Conservation (phyloP, 192 early-diverging fungal species). For the Gigaspora rosea region DNA sequence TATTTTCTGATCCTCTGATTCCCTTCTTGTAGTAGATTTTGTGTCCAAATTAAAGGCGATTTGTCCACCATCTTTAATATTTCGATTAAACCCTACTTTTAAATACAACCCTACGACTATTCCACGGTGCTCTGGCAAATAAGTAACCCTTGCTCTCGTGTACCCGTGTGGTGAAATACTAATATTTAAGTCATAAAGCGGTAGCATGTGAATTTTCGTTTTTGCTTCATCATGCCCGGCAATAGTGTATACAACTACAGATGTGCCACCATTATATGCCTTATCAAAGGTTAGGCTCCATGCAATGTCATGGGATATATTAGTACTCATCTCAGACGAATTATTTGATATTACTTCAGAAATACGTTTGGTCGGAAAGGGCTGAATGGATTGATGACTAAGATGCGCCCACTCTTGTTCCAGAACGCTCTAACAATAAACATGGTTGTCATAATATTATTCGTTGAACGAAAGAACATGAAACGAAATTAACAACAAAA, state of each 20-base stretch:
- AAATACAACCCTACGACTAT: constrained; percentile 2
- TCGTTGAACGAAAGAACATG: neutral
- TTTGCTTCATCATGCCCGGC: neutral
- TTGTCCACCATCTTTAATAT: neutral
- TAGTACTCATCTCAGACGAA: neutral
- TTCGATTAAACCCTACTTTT: neutral
- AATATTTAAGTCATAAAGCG: constrained; percentile 20
- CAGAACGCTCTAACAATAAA: constrained; percentile 5
- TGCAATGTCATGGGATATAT: neutral
- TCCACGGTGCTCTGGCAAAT: neutral
- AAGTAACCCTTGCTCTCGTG: neutral
- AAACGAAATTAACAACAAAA: neutral
- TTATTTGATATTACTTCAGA: neutral
- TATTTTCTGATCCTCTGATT: neutral
- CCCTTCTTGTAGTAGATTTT: neutral
- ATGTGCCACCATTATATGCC: constrained; percentile 18
- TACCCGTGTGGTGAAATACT: neutral
- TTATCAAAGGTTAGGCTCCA: constrained; percentile 3
- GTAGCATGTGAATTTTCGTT: neutral
- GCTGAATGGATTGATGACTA: constrained; percentile 26
- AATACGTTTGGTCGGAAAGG: neutral
- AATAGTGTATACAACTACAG: neutral
- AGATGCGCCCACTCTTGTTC: constrained; percentile 17
- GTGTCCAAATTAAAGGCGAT: neutral
- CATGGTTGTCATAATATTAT: neutral